Evolutionary conservation across 2,329 filamentous ascomycete species (phyloP).

Genomic region (Cercospora sojina): DNA sequence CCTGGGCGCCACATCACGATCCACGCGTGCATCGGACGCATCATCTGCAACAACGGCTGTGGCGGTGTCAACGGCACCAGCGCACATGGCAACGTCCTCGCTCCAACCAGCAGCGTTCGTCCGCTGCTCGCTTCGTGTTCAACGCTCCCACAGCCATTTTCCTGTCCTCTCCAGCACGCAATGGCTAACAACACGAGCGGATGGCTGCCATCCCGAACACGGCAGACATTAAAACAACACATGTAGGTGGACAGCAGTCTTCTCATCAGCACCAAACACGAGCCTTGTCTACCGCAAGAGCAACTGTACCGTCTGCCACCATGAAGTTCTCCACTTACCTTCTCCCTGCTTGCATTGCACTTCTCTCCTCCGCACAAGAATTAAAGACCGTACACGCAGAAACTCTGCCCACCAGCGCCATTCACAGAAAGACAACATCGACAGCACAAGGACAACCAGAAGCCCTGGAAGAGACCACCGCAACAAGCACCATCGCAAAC

Average conservation of each 20-base stretch:
- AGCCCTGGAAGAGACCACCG: not conserved
- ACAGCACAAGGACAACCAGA: not conserved
- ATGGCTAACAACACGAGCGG: not conserved
- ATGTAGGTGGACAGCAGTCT: not conserved
- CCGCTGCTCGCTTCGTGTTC: not conserved
- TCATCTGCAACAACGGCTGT: not conserved
- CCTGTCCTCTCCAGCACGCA: not conserved
- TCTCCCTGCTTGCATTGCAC: not conserved
- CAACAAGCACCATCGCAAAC: not conserved
- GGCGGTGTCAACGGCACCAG: constrained; percentile 1
- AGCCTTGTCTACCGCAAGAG: not conserved
- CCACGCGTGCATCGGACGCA: not conserved
- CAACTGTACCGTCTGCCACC: not conserved
- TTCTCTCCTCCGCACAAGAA: constrained; percentile 3
- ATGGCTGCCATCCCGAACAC: not conserved
- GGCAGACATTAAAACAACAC: not conserved
- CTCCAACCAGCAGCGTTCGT: not conserved
- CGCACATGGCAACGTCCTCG: not conserved
- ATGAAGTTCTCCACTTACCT: constrained; percentile 3
- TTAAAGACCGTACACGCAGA: not conserved
- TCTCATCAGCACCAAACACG: not conserved
- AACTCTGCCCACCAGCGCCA: not conserved
- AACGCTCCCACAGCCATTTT: constrained; percentile 8
- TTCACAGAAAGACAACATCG: not conserved
- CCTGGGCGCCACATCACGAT: not conserved